Percentiles rank a stretch among this genome's conserved stretches.
These are phyloP conservation scores for Taphrina pruni DNA, from an alignment of 1,139 yeast genomes.

Conservation along the genomic window DNA sequence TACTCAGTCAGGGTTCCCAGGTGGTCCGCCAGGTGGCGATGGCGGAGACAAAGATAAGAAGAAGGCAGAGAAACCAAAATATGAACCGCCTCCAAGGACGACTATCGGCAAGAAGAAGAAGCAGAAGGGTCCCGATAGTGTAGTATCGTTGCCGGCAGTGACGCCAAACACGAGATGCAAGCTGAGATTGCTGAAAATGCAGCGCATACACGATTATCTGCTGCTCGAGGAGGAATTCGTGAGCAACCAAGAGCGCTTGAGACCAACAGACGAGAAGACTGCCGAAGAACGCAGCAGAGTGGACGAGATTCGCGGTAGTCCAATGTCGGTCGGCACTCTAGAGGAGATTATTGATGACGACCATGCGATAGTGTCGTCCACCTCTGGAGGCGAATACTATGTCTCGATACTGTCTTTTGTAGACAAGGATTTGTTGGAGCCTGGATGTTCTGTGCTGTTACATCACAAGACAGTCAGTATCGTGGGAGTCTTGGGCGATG, in stretches of 20 bases:
- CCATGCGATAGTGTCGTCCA: conserved; percentile 95
- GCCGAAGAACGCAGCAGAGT: conserved; percentile 94
- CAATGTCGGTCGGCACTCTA: conserved; percentile 94
- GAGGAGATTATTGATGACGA: conserved; percentile 98
- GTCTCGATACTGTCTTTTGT: conserved; percentile 97
- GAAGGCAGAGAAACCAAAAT: conserved; percentile 73
- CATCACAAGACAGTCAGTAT: conserved; percentile 95
- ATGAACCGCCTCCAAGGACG: conserved; percentile 97
- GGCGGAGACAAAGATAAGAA: conserved; percentile 34
- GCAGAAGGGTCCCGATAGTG: conserved; percentile 77
- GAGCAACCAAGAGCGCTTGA: conserved; percentile 89
- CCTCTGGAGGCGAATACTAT: conserved; percentile 96
- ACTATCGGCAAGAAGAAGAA: conserved; percentile 79
- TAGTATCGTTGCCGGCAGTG: conserved; percentile 82
- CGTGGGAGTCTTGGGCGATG: conserved; percentile 95
- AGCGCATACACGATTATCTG: conserved; percentile 94
- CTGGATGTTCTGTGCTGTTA: conserved; percentile 94
- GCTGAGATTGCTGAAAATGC: conserved; percentile 85
- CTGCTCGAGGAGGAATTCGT: conserved; percentile 95
- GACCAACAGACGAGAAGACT: conserved; percentile 95
- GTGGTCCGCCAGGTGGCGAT: conserved; percentile 24
- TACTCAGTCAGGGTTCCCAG: conserved; percentile 35
- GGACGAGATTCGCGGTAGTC: conserved; percentile 94
- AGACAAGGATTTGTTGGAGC: conserved; percentile 92
- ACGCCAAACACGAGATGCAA: conserved; percentile 94